Percentiles rank a stretch among this genome's conserved stretches.
Conservation (phyloP, 495 filamentous ascomycete genomes). For the Penicillium coffeae region DNA sequence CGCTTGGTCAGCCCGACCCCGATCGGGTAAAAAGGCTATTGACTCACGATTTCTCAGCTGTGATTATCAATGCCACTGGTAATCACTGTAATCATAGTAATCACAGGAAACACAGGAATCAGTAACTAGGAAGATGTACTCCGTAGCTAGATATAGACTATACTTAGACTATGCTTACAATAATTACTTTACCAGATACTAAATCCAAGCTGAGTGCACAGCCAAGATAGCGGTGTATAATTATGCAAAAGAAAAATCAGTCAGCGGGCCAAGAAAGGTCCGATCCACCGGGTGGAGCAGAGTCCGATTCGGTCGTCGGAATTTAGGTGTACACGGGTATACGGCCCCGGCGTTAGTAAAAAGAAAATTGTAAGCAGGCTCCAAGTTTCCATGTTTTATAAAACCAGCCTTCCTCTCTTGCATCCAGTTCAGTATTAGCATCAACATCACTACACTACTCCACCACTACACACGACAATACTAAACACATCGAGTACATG, state of each 20-base stretch:
- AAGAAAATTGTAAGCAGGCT: background rate
- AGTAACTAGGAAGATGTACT: too few species aligned
- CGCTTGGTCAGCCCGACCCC: too few species aligned
- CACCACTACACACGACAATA: background rate
- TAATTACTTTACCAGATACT: too few species aligned
- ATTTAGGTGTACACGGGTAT: conserved; percentile 6
- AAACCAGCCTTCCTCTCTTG: background rate
- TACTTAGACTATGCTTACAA: too few species aligned
- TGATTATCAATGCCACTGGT: too few species aligned
- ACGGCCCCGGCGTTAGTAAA: background rate
- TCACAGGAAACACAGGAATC: too few species aligned
- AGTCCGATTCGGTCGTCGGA: conserved; percentile 4
- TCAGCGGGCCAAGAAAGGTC: background rate
- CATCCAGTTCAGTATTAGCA: background rate
- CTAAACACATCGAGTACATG: background rate
- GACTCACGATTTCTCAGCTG: too few species aligned
- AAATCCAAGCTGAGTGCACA: background rate
- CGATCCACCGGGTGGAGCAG: background rate
- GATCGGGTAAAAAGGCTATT: too few species aligned
- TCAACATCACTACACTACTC: background rate
- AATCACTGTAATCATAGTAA: too few species aligned
- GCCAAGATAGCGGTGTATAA: background rate
- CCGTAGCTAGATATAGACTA: too few species aligned
- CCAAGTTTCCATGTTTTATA: background rate
- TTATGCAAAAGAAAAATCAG: background rate